These are phyloP conservation scores for Apiotrichum sp. DNA, from an alignment of 1,284 basidiomycete species.

Conservation along the genomic window DNA sequence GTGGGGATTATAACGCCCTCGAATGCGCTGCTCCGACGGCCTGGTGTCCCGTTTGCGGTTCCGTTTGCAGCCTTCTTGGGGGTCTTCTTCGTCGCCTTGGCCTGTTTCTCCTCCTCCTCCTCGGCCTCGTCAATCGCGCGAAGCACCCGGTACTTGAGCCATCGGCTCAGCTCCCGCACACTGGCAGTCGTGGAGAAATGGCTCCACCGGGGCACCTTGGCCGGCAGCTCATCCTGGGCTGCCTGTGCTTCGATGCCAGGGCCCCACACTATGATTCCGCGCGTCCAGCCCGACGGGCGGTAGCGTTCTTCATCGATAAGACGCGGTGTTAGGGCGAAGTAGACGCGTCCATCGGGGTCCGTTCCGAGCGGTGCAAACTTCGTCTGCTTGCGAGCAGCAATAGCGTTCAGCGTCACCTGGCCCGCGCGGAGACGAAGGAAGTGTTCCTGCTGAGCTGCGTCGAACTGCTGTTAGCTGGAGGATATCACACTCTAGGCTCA, in stretches of 20 bases:
- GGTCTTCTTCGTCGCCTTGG: conserved; percentile 11
- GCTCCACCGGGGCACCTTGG: conserved; percentile 29
- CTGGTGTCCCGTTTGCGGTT: neutral
- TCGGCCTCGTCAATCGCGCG: conserved; percentile 8
- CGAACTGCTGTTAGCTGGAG: conserved; percentile 8
- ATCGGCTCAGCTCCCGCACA: conserved; percentile 20
- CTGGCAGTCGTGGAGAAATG: conserved; percentile 26
- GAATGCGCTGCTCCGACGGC: neutral
- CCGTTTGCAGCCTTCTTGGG: conserved; percentile 4
- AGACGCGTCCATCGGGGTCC: conserved; percentile 35
- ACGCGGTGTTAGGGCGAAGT: conserved; percentile 29
- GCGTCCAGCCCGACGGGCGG: conserved; percentile 34
- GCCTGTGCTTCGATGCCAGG: conserved; percentile 15
- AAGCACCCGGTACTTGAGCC: conserved; percentile 23
- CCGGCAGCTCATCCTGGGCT: conserved; percentile 18
- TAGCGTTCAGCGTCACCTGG: conserved; percentile 25
- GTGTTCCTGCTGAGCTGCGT: conserved; percentile 20
- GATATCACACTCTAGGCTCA: conserved; percentile 4
- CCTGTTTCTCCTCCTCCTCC: conserved; percentile 3
- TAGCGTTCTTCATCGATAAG: conserved; percentile 28
- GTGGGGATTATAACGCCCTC: neutral
- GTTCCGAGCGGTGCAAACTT: conserved; percentile 31
- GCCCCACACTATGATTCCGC: conserved; percentile 35
- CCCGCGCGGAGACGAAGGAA: conserved; percentile 10
- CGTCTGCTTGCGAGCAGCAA: conserved; percentile 14